Base-by-base conservation (phyloP, 176 grass and related monocot species). In the Phyllostachys edulis region DNA sequence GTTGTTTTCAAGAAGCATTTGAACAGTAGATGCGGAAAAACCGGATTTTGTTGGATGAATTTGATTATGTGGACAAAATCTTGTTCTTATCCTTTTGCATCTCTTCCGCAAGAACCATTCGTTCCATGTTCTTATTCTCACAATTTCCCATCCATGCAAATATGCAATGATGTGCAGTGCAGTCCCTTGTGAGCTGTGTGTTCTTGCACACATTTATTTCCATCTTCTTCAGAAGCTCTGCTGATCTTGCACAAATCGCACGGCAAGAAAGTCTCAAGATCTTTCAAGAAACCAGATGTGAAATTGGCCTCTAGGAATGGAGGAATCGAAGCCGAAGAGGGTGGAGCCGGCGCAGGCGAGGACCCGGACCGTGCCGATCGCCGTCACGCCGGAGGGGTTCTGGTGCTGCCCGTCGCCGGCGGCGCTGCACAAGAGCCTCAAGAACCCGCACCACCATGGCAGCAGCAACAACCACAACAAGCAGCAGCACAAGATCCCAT, bases 381-480 rank as follows among this genome's bases (percentile, higher is more conserved):
- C 94, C 29, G 94, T 97, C 71, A 97, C 94, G 56, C 88, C 94
- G 45, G 92, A 97, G 83, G 94, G 94, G 4, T 94, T 94, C 86
- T 94, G 94, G 94, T 97, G 94, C 80, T 97, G 94, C 86, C 94
- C 94, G 34, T 97, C 92, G 60, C 94, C 94, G 13, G 92, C 94
- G 3, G 92, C 88, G 47, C 83, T 94, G 55, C 94, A 97, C 80
- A 97, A 94, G 80, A 92, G 89, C 90, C 88, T 94, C 68, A 94
- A 94, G 82, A 88, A 89, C 50, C 83, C 90, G 63, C 88, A 94
- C 80, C 88, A 88, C 82, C 80, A 92, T 62, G 42, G 3, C 61
- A 41, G 64, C 76, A 54, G 54, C 65, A 61, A 50, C 72, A 87
- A 76, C 17, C 18, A 54, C 1, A 7, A 54, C 71, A 9, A 21